Evolutionary conservation across 108 stramenopile species (phyloP).

Genomic region (Cyclotella cryptica): DNA sequence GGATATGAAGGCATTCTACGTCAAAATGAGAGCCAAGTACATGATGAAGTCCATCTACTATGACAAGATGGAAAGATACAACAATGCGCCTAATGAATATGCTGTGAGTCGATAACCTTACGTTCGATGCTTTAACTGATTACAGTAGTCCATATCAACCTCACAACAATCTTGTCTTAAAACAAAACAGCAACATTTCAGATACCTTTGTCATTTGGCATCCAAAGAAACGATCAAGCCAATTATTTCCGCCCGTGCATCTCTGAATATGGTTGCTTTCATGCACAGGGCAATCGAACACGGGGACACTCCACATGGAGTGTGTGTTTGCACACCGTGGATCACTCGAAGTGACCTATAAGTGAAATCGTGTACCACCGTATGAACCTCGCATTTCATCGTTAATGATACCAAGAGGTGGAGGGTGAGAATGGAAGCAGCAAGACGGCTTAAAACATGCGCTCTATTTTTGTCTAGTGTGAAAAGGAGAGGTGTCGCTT

Average conservation of each 20-base stretch:
- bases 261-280: slow-evolving; percentile 60
- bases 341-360: slow-evolving; percentile 17
- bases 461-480: slow-evolving; percentile 13
- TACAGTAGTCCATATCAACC: neutral
- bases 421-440: slow-evolving; percentile 14
- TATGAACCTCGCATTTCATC: too few relatives aligned
- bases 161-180: neutral
- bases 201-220: slow-evolving; percentile 62
- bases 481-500: neutral
- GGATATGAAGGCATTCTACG: slow-evolving; percentile 45
- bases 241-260: slow-evolving; percentile 59
- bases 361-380: neutral
- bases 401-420: too few relatives aligned
- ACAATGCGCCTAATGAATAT: slow-evolving; percentile 47
- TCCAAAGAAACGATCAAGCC: slow-evolving; percentile 64
- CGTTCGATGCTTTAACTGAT: neutral
- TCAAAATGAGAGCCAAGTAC: slow-evolving; percentile 48
- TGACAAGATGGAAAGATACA: slow-evolving; percentile 60
- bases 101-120: slow-evolving; percentile 20
- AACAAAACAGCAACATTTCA: slow-evolving; percentile 47
- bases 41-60: slow-evolving; percentile 55
- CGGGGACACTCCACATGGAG: slow-evolving; percentile 60
- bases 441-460: slow-evolving; percentile 17
- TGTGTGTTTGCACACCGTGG: slow-evolving; percentile 76
- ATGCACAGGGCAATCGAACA: slow-evolving; percentile 63